A percentile compares a stretch with the other conserved stretches of the same genome.
Conservation (phyloP, 2,329 filamentous ascomycete genomes). For the Trichoderma oligosporum region DNA sequence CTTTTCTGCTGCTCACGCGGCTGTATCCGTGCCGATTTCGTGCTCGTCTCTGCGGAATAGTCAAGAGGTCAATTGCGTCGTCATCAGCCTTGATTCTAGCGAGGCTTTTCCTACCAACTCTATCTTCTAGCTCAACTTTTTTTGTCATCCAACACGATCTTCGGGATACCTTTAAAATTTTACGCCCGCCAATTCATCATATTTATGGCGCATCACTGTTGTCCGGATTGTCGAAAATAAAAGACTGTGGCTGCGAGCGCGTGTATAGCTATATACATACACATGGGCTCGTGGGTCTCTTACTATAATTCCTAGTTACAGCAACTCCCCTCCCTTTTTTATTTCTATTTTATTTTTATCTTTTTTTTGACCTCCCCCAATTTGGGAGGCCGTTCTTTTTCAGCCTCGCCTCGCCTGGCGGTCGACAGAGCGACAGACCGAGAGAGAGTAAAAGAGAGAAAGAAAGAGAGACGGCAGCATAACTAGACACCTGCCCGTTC, state of each 20-base stretch:
- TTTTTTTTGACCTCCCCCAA: too few relatives aligned
- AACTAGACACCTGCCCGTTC: too few relatives aligned
- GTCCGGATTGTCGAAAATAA: neutral
- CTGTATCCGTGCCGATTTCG: too few relatives aligned
- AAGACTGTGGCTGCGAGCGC: neutral
- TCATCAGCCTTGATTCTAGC: conserved; percentile 12
- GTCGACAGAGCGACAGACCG: too few relatives aligned
- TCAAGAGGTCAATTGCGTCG: conserved; percentile 3
- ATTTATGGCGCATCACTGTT: neutral
- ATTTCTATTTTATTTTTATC: neutral
- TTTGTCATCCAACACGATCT: conserved; percentile 5
- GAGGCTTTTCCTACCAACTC: conserved; percentile 19
- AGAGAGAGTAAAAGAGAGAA: too few relatives aligned
- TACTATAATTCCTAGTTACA: neutral
- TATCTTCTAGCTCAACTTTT: neutral
- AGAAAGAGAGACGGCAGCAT: too few relatives aligned
- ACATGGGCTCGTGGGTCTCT: conserved; percentile 13
- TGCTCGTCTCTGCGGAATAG: too few relatives aligned
- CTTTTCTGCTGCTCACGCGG: too few relatives aligned
- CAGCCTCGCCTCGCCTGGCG: neutral
- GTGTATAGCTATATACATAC: neutral
- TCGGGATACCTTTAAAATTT: neutral
- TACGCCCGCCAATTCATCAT: neutral
- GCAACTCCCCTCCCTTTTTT: neutral
- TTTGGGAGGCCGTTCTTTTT: too few relatives aligned